Percentiles rank a stretch among this genome's conserved stretches.
phyloP scores from a whole-genome alignment of 2,329 filamentous ascomycete species.

The Malbranchea zuffiana region DNA sequence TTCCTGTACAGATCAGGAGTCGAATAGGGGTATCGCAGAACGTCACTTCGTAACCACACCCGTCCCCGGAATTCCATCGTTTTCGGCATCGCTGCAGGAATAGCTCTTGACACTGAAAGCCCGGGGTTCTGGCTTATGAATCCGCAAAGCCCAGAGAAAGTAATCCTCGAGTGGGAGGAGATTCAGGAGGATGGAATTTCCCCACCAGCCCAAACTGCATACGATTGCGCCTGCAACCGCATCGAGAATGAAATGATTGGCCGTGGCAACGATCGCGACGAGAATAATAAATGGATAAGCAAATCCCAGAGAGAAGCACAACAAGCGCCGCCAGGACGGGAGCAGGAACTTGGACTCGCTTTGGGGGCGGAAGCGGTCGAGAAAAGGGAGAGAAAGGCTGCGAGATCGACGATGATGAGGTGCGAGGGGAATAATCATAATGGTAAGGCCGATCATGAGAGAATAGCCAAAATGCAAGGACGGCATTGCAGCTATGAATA shows the following conservation, averaged over 20 bases:
- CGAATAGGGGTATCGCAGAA: background rate
- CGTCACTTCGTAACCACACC: conserved; percentile 15
- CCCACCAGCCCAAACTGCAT: conserved; percentile 52
- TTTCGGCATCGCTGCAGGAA: conserved; percentile 15
- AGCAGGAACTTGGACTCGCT: conserved; percentile 26
- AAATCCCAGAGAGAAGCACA: conserved; percentile 44
- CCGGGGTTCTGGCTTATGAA: conserved; percentile 49
- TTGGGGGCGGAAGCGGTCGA: conserved; percentile 20
- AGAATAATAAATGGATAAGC: conserved; percentile 56
- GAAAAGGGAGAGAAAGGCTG: conserved; percentile 24
- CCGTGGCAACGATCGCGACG: conserved; percentile 57
- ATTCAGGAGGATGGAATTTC: conserved; percentile 48
- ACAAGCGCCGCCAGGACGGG: conserved; percentile 42
- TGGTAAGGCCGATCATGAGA: conserved; percentile 59
- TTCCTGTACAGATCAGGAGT: too few species aligned
- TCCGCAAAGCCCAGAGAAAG: conserved; percentile 51
- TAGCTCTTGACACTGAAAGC: conserved; percentile 4
- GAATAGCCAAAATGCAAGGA: conserved; percentile 67
- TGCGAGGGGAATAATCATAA: conserved; percentile 53
- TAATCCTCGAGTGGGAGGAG: conserved; percentile 57
- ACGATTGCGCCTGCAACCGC: conserved; percentile 58
- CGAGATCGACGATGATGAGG: conserved; percentile 40
- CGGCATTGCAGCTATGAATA: conserved; percentile 54
- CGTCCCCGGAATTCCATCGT: conserved; percentile 9
- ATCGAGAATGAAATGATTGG: conserved; percentile 63